Conservation (phyloP, 1,284 basidiomycete genomes). For the Apiotrichum veenhuisii region DNA sequence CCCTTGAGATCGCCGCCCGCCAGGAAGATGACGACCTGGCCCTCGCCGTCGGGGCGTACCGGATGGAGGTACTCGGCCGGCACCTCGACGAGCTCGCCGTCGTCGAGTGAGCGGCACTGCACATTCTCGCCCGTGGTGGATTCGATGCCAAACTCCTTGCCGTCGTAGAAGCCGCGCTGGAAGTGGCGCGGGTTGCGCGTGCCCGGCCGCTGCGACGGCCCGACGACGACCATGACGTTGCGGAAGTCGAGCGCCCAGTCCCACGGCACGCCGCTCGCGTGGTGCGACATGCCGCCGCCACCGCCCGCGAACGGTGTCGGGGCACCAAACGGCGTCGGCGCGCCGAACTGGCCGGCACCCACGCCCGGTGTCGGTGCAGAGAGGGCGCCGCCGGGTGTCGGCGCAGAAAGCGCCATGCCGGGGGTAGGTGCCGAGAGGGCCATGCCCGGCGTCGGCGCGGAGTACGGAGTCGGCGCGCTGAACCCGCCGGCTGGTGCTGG, state of each 20-base stretch:
- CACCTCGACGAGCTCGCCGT: slow-evolving; percentile 28
- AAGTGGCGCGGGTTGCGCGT: slow-evolving; percentile 43
- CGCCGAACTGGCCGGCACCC: slow-evolving; percentile 54
- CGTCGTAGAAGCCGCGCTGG: slow-evolving; percentile 39
- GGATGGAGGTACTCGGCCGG: slow-evolving; percentile 41
- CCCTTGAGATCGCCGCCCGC: slow-evolving; percentile 32
- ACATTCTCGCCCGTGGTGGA: slow-evolving; percentile 22
- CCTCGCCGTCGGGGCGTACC: slow-evolving; percentile 32
- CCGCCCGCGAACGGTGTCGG: slow-evolving; percentile 15
- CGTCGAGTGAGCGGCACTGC: slow-evolving; percentile 28
- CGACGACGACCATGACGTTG: slow-evolving; percentile 43
- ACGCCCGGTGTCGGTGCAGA: slow-evolving; percentile 27
- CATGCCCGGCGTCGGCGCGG: slow-evolving; percentile 50
- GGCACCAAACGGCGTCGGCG: slow-evolving; percentile 49
- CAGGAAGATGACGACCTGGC: slow-evolving; percentile 37
- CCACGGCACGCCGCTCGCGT: slow-evolving; percentile 25
- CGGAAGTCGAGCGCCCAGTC: slow-evolving; percentile 49
- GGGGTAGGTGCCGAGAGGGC: slow-evolving; percentile 49
- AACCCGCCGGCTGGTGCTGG: slow-evolving; percentile 48
- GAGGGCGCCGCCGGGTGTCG: slow-evolving; percentile 20
- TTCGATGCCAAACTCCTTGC: slow-evolving; percentile 36
- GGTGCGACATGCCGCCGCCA: slow-evolving; percentile 1
- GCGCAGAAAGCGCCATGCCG: slow-evolving; percentile 14
- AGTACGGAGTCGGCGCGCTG: slow-evolving; percentile 49
- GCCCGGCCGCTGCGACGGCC: slow-evolving; percentile 26